A percentile compares a stretch with the other conserved stretches of the same genome.
Conservation (phyloP, 2,329 filamentous ascomycete genomes). For the Alternaria brassicicola region DNA sequence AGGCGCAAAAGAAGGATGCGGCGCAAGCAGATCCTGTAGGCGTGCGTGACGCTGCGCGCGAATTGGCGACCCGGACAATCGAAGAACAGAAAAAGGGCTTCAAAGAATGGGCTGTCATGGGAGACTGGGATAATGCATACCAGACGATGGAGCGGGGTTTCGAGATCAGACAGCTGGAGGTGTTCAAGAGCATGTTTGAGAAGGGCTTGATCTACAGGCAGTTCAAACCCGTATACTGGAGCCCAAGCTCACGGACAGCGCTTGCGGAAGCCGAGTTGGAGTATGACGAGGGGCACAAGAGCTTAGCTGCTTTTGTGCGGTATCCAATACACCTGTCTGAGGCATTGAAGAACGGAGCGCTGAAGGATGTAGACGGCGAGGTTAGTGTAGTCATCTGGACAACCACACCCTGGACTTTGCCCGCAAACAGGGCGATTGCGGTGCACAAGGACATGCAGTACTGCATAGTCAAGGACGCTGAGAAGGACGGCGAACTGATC, state of each 20-base stretch:
- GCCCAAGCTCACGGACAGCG: slow-evolving; percentile 76
- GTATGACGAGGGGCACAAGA: slow-evolving; percentile 76
- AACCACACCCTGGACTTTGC: slow-evolving; percentile 96
- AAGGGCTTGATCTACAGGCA: slow-evolving; percentile 74
- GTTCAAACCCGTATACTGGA: slow-evolving; percentile 88
- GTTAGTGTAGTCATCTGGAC: slow-evolving; percentile 95
- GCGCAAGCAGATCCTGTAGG: slow-evolving; percentile 55
- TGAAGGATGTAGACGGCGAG: slow-evolving; percentile 27
- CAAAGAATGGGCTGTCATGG: slow-evolving; percentile 76
- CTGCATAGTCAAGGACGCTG: slow-evolving; percentile 61
- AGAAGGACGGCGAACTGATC: slow-evolving; percentile 59
- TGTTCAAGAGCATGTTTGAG: slow-evolving; percentile 77
- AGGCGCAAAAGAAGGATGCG: slow-evolving; percentile 55
- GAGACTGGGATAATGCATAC: slow-evolving; percentile 78
- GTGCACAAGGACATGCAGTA: slow-evolving; percentile 79
- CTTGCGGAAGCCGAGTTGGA: slow-evolving; percentile 85
- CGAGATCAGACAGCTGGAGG: slow-evolving; percentile 74
- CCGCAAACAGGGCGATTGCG: slow-evolving; percentile 89
- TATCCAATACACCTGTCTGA: slow-evolving; percentile 68
- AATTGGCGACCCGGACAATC: slow-evolving; percentile 71
- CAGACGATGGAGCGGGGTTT: slow-evolving; percentile 79
- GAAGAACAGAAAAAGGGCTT: slow-evolving; percentile 76
- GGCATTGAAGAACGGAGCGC: slow-evolving; percentile 50
- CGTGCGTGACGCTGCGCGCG: slow-evolving; percentile 68
- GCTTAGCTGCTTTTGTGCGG: slow-evolving; percentile 76